Evolutionary conservation across 768 basidiomycete genomes (phyloP).

Genomic region (Boletus reticulatus): DNA sequence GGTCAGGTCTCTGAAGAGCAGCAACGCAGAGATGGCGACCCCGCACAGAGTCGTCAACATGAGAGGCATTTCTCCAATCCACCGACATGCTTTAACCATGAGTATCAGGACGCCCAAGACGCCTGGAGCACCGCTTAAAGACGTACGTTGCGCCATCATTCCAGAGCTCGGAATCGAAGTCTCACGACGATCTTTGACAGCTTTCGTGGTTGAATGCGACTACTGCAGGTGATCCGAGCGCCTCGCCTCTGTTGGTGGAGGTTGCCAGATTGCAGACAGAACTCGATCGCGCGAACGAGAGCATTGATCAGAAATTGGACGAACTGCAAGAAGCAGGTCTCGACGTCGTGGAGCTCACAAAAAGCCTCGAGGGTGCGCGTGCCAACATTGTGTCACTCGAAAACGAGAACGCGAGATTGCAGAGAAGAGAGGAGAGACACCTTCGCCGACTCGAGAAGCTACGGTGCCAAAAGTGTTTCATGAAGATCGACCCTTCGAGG

Average conservation of each 20-base stretch:
- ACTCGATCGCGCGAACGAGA: conserved; percentile 76
- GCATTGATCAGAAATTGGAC: conserved; percentile 86
- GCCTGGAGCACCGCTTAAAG: conserved; percentile 73
- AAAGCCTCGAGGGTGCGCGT: conserved; percentile 71
- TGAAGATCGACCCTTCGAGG: conserved; percentile 54
- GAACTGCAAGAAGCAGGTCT: conserved; percentile 79
- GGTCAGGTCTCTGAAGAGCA: conserved; percentile 55
- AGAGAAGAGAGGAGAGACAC: conserved; percentile 69
- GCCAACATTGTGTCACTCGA: conserved; percentile 54
- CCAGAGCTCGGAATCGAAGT: background rate
- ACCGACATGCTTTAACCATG: conserved; percentile 68
- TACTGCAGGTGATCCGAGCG: conserved; percentile 47
- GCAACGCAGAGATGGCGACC: conserved; percentile 51
- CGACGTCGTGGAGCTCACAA: conserved; percentile 67
- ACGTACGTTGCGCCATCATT: conserved; percentile 46
- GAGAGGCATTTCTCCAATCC: conserved; percentile 73
- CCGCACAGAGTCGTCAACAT: conserved; percentile 54
- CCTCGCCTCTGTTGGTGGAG: conserved; percentile 66
- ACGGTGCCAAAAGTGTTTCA: conserved; percentile 68
- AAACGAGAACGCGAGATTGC: conserved; percentile 64
- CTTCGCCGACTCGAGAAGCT: conserved; percentile 55
- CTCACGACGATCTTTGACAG: conserved; percentile 35
- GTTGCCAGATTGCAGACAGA: conserved; percentile 72
- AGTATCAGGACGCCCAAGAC: conserved; percentile 70
- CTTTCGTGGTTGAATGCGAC: conserved; percentile 73